Percentiles rank a stretch among this genome's conserved stretches.
Conservation (phyloP, 805 yeast species). For the Candida rishiriensis region DNA sequence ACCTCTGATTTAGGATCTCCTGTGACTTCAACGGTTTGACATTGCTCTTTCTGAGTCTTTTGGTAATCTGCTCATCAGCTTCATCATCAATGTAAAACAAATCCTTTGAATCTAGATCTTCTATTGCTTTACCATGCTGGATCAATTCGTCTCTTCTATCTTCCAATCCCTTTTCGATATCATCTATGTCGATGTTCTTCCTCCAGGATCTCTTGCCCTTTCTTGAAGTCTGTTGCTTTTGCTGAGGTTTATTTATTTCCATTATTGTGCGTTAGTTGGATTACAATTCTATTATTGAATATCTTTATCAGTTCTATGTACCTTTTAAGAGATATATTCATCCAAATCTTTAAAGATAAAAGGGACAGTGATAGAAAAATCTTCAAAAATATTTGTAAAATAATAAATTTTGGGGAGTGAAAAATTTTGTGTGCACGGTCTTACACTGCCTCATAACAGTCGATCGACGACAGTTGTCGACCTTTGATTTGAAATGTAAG, state of each 20-base stretch:
- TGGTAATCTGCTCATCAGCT: slow-evolving; percentile 45
- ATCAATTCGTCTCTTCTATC: slow-evolving; percentile 58
- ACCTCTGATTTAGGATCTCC: slow-evolving; percentile 67
- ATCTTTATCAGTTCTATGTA: no score
- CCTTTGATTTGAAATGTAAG: no score
- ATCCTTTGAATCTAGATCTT: slow-evolving; percentile 39
- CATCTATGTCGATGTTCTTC: slow-evolving; percentile 83
- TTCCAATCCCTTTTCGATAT: slow-evolving; percentile 68
- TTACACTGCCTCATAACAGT: no score
- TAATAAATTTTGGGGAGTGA: no score
- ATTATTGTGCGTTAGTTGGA: slow-evolving; percentile 7
- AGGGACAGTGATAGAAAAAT: no score
- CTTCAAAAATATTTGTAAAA: no score
- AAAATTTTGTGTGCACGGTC: no score
- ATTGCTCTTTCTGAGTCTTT: slow-evolving; percentile 36
- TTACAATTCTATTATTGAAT: no score
- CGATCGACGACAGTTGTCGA: no score
- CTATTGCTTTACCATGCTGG: slow-evolving; percentile 39
- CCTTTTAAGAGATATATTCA: no score
- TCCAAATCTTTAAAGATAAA: no score
- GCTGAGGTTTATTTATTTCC: slow-evolving; percentile 50
- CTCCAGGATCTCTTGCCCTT: slow-evolving; percentile 94
- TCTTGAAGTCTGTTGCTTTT: slow-evolving; percentile 69
- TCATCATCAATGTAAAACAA: slow-evolving; percentile 65
- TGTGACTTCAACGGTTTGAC: slow-evolving; percentile 34